Base-by-base conservation (phyloP, 1,139 yeast genomes). In the Yamadazyma mexicana region DNA sequence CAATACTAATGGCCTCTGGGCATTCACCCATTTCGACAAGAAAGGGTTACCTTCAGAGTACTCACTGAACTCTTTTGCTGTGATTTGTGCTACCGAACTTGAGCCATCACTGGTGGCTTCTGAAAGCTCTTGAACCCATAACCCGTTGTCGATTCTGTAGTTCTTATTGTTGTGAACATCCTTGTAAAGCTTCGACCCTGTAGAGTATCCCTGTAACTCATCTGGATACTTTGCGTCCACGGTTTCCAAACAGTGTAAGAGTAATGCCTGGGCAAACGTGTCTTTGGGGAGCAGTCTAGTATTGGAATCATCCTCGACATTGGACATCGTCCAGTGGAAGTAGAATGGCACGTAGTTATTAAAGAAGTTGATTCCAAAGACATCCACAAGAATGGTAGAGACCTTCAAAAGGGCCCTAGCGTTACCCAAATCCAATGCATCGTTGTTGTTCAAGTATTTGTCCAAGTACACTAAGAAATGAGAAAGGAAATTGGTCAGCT, bases 311-410 rank as follows among this genome's bases (percentile, higher is more conserved):
- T 25, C 16, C 3, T 38, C 39, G 29, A 26, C 8, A 12, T 12
- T 12, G 12, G 32, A 17, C 32, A 65, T 43, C 35, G 64, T 62
- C 80, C 81, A 76, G 44, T 68, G 69, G 46, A 64, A 66, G 49
- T 74, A 72, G 49, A 67, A 74, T 5, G 80, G 77, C 7, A 76
- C 48, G 37, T 68, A 73, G 49, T 75, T 75, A 43, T 59, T 62
- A 12, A 73, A 49, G 29, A 75, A 70, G 46, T 77, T 77, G 39
- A 75, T 54, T 1, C 81, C 82, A 43, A 69, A 66, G 23, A 61
- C 61, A 1, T 50, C 44, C 14, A 62, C 46, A 48, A 75, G 51
- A 15, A 29, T 20, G 12, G 58, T 58, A 29, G 75, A 46, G 3
- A 64, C 54, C 1, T 49, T 47, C 2, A 63, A 49, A 24, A 74